A percentile compares a stretch with the other conserved stretches of the same genome.
Conservation (phyloP, 2,329 filamentous ascomycete genomes). For the Pseudogymnoascus sp. region DNA sequence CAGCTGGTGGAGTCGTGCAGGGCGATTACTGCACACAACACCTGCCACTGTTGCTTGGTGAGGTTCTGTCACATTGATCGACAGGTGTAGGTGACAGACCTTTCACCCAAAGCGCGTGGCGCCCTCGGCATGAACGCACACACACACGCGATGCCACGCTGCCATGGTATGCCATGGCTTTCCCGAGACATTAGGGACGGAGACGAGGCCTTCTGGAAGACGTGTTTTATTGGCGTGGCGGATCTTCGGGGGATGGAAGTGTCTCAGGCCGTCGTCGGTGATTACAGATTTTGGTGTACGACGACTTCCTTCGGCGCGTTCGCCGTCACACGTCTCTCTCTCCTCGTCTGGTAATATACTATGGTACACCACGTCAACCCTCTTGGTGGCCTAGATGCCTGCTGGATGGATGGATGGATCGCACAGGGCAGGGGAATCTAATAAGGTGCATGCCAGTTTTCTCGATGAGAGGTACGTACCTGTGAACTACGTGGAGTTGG, state of each 20-base stretch:
- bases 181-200: not conserved
- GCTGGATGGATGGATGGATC: not conserved
- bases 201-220: not conserved
- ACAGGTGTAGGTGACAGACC: not conserved
- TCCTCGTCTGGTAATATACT: not conserved
- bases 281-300: not conserved
- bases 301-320: not conserved
- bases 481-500: not conserved
- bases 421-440: not conserved
- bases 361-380: not conserved
- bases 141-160: not conserved
- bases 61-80: constrained; percentile 1
- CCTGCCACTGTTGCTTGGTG: not conserved
- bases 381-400: not conserved
- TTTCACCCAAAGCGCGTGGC: not conserved
- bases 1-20: not conserved
- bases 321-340: not conserved
- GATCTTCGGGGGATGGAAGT: not conserved
- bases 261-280: not conserved
- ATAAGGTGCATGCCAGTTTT: not conserved
- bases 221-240: not conserved
- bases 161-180: not conserved
- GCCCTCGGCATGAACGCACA: not conserved
- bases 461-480: constrained; percentile 1
- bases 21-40: not conserved